Base-by-base conservation (phyloP, 1,284 basidiomycete genomes). In the Mycena sp. region DNA sequence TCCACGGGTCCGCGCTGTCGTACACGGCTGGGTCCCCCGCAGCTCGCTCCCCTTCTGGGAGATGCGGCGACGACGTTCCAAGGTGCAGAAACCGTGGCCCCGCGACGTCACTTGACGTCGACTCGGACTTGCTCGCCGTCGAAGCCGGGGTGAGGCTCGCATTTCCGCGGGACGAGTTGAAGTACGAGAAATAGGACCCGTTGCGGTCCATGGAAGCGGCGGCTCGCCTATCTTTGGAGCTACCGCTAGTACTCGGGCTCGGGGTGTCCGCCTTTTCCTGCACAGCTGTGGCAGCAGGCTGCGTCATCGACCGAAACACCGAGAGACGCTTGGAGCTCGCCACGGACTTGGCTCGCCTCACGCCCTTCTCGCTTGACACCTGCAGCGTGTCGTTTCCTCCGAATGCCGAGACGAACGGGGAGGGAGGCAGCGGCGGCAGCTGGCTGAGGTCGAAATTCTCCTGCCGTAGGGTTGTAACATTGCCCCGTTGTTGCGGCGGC, bases 1-100 rank as follows among this genome's bases (percentile, higher is more conserved):
- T 75, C 80, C 83, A 82, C 26, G n/a, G n/a, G n/a, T 61, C 63
- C 0, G 30, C 12, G 6, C 23, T 28, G 6, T 73, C 71, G 69
- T 94, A 94, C 1, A 92, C 73, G 2, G 68, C 70, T 14, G 85
- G 75, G 69, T 94, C 87, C 0, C 94, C 94, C 11, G 94, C 93
- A 50, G 78, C 73, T 65, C 85, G 73, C 63, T 79, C 70, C 44
- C 64, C 71, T 41, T 74, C 68, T 25, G 32, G 16, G 17, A 52
- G 30, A 6, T 67, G 69, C 25, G 67, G 65, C 3, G 74, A 65
- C 16, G 71, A 57, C 41, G 70, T 72, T 48, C 70, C 72, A 25
- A 74, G 65, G 67, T 40, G 45, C 23, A 45, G 14, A 44, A 87
- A 86, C 29, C 83, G 71, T 5, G 83, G 81, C 14, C 82, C 84